Evolutionary conservation across 768 basidiomycete genomes (phyloP), one percentile per base, ranked within the genome.

Genomic region (Tulasnella sp.): DNA sequence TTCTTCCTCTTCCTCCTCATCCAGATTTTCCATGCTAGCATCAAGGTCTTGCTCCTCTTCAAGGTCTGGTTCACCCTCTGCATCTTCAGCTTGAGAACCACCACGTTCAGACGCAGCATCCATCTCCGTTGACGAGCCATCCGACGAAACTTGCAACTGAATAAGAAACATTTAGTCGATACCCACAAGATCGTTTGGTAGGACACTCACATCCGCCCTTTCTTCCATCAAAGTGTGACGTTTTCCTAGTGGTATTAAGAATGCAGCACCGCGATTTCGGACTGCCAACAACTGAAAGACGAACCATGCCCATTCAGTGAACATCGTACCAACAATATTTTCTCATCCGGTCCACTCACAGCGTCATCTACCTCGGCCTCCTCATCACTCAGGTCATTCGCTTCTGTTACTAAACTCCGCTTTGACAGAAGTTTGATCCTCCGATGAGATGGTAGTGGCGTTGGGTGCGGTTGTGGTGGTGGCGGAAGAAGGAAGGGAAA

Each of bases 311-410:
- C 23, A n/a, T 43, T 21, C 25, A 43, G 17, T 23, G 6, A 9
- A 32, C 23, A 41, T 17, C 12, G 34, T 27, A 4, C 19, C n/a
- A 8, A 2, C 14, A 9, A 31, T 9, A 17, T 19, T n/a, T 11
- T 11, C 12, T n/a, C 7, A n/a, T 15, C 31, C 21, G 7, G 4
- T 27, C 7, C 9, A 15, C 55, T 34, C 17, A 59, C 59, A 37
- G 42, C 40, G 23, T 61, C 59, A 35, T 61, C 59, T 17, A 61
- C 59, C 34, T 61, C 59, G 11, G 45, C 59, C 27, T 61, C 59
- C 27, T 61, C 59, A 25, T 61, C 59, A 29, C 59, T 61, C 7
- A 61, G 40, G 37, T 61, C 59, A 23, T 40, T 35, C 2, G 59
- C 52, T 40, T 61, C 59, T 29, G 39, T 43, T 12, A 37, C 37